phyloP scores from a whole-genome alignment of 2,329 filamentous ascomycete genomes.

The Phoma sp. region DNA sequence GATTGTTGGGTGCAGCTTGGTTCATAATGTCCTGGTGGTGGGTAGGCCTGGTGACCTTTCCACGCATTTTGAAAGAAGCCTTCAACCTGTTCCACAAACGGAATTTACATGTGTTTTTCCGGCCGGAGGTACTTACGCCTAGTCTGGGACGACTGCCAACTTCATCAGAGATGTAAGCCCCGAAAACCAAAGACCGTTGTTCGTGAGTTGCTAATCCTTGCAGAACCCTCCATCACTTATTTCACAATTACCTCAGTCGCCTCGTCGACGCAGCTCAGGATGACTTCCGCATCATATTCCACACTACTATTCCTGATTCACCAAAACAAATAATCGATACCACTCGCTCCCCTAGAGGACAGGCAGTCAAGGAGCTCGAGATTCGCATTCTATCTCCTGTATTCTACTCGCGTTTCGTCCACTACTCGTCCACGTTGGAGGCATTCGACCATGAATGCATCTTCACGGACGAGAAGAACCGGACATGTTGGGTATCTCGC shows the following conservation, averaged over 20 bases:
- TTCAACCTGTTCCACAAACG: slow-evolving; percentile 62
- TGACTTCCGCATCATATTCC: slow-evolving; percentile 60
- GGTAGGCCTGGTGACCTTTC: slow-evolving; percentile 70
- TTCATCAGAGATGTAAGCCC: slow-evolving; percentile 53
- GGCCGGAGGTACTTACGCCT: slow-evolving; percentile 65
- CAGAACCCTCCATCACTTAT: slow-evolving; percentile 47
- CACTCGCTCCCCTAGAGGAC: slow-evolving; percentile 27
- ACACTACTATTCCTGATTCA: slow-evolving; percentile 54
- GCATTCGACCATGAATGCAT: slow-evolving; percentile 66
- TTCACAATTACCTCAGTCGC: slow-evolving; percentile 50
- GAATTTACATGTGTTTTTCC: slow-evolving; percentile 68
- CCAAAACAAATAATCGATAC: slow-evolving; percentile 23
- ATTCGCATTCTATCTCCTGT: slow-evolving; percentile 67
- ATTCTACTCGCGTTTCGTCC: slow-evolving; percentile 71
- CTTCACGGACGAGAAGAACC: slow-evolving; percentile 59
- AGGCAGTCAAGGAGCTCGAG: slow-evolving; percentile 52
- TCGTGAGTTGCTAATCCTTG: slow-evolving; percentile 14
- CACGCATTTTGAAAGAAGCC: slow-evolving; percentile 69
- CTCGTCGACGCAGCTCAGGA: slow-evolving; percentile 57
- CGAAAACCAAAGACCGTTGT: not conserved
- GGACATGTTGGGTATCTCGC: slow-evolving; percentile 64
- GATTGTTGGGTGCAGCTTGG: slow-evolving; percentile 48
- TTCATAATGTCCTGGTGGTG: slow-evolving; percentile 69
- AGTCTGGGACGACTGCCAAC: slow-evolving; percentile 64
- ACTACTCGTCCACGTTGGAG: slow-evolving; percentile 67